Evolutionary conservation across 2,329 filamentous ascomycete genomes (phyloP), one percentile per base, ranked within the genome.

Genomic region (Fusarium pseudonygamai): DNA sequence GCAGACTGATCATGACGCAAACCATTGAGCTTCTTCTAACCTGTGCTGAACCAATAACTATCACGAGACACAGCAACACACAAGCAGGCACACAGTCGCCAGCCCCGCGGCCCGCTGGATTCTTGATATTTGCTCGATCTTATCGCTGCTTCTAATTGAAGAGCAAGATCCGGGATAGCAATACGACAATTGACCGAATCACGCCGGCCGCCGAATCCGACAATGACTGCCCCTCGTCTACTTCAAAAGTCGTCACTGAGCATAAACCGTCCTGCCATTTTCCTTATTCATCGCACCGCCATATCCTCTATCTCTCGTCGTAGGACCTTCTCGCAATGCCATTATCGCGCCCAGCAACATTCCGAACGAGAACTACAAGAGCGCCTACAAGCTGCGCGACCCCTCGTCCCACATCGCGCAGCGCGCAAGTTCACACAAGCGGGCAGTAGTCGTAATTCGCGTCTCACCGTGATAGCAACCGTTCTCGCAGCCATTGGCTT

Each of bases 401-500:
- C 82, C 7, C 78, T 83, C 59, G 77, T 82, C 22, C 71, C 80
- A 24, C 30, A 81, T 56, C 61, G 58, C 45, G 30, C 75, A 11
- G 80, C 78, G 28, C 49, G 69, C 30, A 76, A 70, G 43, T 77
- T 81, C 70, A 67, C 75, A 28, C 69, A 73, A 62, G 77, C 77
- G 7, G 80, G 80, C 26, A 70, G 72, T 32, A 73, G 77, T 47
- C 79, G 79, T 67, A 79, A 75, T 64, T 79, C 79, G 22, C 76
- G 67, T 80, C 82, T 61, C 34, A 80, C 88, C 20, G 78, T 86
- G 22, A 72, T 83, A 2, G 68, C 83, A 20, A 83, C 84, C 34
- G 79, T 84, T 22, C 76, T 81, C n/a, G 84, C 82, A 47, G 88
- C 87, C 8, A 77, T 85, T 4, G 78, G 79, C 14, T 90, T 94